A percentile compares a stretch with the other conserved stretches of the same genome.
These are phyloP conservation scores for Ogataea haglerorum DNA, from an alignment of 805 yeast species.

Conservation along the genomic window DNA sequence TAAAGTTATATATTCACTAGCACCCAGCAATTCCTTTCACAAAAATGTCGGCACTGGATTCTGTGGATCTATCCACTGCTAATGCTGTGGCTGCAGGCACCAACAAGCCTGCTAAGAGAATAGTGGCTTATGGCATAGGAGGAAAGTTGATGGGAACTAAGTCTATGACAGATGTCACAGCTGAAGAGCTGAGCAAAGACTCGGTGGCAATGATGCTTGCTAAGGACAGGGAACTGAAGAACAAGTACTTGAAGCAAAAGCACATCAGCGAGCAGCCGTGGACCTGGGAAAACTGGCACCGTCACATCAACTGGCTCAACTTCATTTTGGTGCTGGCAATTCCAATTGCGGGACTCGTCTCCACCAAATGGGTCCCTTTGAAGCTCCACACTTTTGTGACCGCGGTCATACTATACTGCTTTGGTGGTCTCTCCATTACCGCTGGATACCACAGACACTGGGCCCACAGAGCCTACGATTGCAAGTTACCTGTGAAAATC, in stretches of 20 bases:
- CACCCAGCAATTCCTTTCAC: not conserved
- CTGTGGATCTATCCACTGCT: conserved; percentile 63
- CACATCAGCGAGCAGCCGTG: conserved; percentile 80
- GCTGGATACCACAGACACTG: conserved; percentile 82
- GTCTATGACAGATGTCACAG: conserved; percentile 63
- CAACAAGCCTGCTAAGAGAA: conserved; percentile 63
- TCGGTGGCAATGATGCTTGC: conserved; percentile 45
- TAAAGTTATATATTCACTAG: conserved; percentile 6
- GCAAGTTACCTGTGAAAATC: conserved; percentile 55
- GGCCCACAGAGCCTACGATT: conserved; percentile 73
- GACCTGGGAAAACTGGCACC: conserved; percentile 68
- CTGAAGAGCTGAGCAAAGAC: conserved; percentile 55
- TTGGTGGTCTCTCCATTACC: conserved; percentile 73
- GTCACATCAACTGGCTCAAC: conserved; percentile 78
- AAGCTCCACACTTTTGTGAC: conserved; percentile 44
- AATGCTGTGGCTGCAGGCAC: conserved; percentile 82
- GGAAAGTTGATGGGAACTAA: conserved; percentile 82
- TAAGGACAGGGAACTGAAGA: conserved; percentile 42
- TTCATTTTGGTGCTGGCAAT: conserved; percentile 57
- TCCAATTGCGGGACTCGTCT: conserved; percentile 52
- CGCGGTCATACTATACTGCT: conserved; percentile 48
- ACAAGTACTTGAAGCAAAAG: conserved; percentile 37
- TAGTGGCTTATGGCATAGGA: conserved; percentile 74
- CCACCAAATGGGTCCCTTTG: conserved; percentile 47
- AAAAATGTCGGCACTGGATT: conserved; percentile 27